Base-by-base conservation (phyloP, 2,329 filamentous ascomycete genomes). In the Sporothrix pallida region DNA sequence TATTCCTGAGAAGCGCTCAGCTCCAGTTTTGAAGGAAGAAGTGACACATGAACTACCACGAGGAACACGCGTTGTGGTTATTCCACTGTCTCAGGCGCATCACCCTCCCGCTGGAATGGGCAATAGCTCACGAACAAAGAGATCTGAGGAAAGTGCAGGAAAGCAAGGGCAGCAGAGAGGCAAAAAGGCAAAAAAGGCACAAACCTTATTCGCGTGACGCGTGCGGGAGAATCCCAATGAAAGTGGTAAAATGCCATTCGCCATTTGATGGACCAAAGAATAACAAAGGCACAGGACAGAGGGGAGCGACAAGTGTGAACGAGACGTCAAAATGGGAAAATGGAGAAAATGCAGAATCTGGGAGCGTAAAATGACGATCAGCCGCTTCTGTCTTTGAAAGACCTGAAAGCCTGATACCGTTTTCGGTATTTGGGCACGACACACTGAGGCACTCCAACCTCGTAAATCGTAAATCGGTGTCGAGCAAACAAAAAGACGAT, bases 161-260 rank as follows among this genome's bases (percentile, higher is more conserved):
- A 60, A 60, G 13, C 56, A 60, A 60, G 56, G 56, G 56, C 23
- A 12, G 15, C 1, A 20, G 15, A 23, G 52, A 37, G n/a, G n/a
- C 52, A 54, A 26, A 65, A 65, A 23, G 42, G n/a, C 60, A 65
- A 46, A 65, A 46, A 12, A 20, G 9, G 37, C 60, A 46, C 60
- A 65, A 65, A 23, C 17, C 60, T 65, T 44, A 23, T 23, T 65
- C 17, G 60, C 60, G 37, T 23, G 37, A 65, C 60, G 60, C 60
- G 37, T 46, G 60, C n/a, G 60, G 60, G 37, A 23, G 60, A 65
- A 37, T 65, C 60, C 10, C 5, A 63, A 63, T 46, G 37, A 63
- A 63, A 44, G 54, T 56, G 54, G 54, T 56, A 56, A 56, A 26
- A 56, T 56, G 9, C 20, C 54, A 56, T 56, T 37, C 26, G 26